Evolutionary conservation across 2,329 filamentous ascomycete species (phyloP), one percentile per base, ranked within the genome.

Genomic region (Cladorrhinum sp.): DNA sequence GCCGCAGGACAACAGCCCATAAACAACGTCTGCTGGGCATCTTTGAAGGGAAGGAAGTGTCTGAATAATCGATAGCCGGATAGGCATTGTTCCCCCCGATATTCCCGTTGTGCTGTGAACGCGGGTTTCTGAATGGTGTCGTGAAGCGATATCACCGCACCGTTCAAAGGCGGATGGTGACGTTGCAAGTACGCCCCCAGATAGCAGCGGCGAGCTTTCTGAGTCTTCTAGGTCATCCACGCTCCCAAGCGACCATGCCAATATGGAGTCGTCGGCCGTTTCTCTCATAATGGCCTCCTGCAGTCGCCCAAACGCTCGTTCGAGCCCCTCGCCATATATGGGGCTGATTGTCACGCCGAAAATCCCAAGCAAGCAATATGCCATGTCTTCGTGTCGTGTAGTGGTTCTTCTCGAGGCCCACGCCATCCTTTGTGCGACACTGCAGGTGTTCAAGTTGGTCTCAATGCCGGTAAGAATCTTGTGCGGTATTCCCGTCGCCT

Each of bases 371-470:
- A 64, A 39, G 24, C 60, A 62, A 33, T 64, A 64, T 9, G 62
- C 62, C 20, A 54, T 42, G 51, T 64, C 62, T 36, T 64, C 62
- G 3, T 23, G 24, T 21, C 60, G n/a, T 1, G 54, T 64, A 1
- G 60, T 59, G 9, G 8, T 49, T 18, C 62, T 49, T 20, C 9
- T 26, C 21, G 60, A 39, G 9, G 62, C 60, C 62, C 62, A 64
- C 10, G 58, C 57, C 62, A 64, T 64, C 21, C 62, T 58, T 23
- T 64, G 42, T 2, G 58, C 63, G 10, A 63, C 60, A 57, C 54
- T 57, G 24, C 39, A 49, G 1, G 10, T 12, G 1, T 23, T 14
- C 26, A 33, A 21, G 20, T 12, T n/a, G n/a, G n/a, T 52, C 21
- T 46, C 21, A 53, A 58, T 36, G 48, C 56, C 56, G 1, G 48